Base-by-base conservation (phyloP, 2,329 filamentous ascomycete species). In the Pseudopithomyces maydicus region DNA sequence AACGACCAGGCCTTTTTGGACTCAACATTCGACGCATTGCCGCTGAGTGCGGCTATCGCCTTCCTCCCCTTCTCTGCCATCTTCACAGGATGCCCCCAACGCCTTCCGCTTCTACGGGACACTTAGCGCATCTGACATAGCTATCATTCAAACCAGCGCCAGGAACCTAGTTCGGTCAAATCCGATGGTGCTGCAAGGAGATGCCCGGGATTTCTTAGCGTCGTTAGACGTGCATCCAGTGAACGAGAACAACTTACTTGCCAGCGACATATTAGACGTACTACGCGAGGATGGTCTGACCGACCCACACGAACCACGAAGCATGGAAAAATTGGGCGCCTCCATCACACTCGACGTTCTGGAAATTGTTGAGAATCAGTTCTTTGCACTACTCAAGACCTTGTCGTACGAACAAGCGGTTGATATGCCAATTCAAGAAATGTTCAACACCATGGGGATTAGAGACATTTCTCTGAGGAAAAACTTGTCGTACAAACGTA, bases 231-330 rank as follows among this genome's bases (percentile, higher is more conserved):
- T 72, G 20, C 47, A 53, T 45, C 39, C 51, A 12, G 26, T n/a
- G 26, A 17, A 17, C 38, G 49, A 47, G 50, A 63, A 29, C 43
- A 55, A 58, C 22, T 19, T 70, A 42, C 58, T 72, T 17, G 65
- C 69, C 12, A 65, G 70, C 49, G 69, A 72, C 35, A 65, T 72
- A 2, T 55, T 70, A 38, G 38, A 63, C 11, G 54, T 63, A 20
- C 55, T 73, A 8, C 64, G 69, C 45, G 56, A 55, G n/a, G 63
- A 61, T 38, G 61, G 61, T 4, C 52, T 73, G 14, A 54, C 60
- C 14, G 55, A 36, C 15, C 57, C 60, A 11, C 68, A 67, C 43
- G 43, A 63, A 11, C 44, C 49, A 10, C 39, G 35, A 19, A 46
- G 32, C 36, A 35, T 39, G 41, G 29, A 32, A 39, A n/a, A 20